A percentile compares a stretch with the other conserved stretches of the same genome.
Evolutionary conservation across 129 eudicot genomes (phyloP).

Genomic region (Pulicaria dysenterica): DNA sequence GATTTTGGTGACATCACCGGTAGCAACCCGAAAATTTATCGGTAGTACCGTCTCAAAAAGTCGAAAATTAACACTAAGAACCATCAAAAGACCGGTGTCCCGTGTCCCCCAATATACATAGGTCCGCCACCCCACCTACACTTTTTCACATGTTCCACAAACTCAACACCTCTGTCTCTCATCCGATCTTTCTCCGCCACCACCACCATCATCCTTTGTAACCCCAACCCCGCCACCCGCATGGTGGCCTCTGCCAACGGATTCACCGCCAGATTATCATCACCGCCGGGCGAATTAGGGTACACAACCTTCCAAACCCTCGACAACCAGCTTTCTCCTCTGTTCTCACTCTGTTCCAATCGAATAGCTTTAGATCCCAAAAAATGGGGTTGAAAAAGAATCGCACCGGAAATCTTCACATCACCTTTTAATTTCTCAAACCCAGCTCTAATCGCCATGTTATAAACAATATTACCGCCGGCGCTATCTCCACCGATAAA

Average conservation of each 20-base stretch:
- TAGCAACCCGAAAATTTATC: no score
- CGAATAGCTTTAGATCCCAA: constrained; percentile 23
- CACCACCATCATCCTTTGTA: constrained; percentile 1
- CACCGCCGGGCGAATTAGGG: constrained; percentile 8
- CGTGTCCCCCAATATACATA: no score
- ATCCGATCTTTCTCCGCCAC: constrained; percentile 7
- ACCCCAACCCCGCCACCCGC: neutral
- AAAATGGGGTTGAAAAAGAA: constrained; percentile 18
- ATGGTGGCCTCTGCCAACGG: neutral
- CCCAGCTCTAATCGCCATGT: constrained; percentile 27
- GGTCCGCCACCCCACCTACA: constrained; percentile 27
- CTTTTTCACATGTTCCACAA: constrained; percentile 2
- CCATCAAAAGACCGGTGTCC: no score
- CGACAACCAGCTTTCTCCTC: neutral
- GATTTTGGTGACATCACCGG: no score
- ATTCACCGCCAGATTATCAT: constrained; percentile 20
- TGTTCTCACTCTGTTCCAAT: neutral
- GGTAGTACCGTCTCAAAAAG: no score
- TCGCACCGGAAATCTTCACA: constrained; percentile 12
- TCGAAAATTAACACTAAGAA: no score
- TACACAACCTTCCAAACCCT: constrained; percentile 19
- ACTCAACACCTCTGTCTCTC: constrained; percentile 10
- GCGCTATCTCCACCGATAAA: constrained; percentile 34
- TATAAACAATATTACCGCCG: constrained; percentile 30
- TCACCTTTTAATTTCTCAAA: neutral